phyloP scores from a whole-genome alignment of 257 asterid genomes.

The Solanum virginianum region DNA sequence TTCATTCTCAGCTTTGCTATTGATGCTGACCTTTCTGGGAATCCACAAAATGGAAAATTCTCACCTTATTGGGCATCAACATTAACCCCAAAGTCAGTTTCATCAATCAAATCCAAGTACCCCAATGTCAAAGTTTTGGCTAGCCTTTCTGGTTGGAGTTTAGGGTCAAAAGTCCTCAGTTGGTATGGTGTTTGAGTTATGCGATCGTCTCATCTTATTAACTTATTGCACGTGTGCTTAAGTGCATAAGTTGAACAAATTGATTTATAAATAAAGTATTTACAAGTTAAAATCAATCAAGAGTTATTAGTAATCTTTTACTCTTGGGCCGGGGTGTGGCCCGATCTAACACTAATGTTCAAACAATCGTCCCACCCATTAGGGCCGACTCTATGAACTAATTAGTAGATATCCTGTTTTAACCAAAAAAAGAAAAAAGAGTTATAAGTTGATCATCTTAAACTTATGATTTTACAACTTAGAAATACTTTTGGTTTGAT shows the following conservation, averaged over 20 bases:
- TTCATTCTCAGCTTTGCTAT: slow-evolving; percentile 65
- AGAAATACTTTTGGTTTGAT: neutral
- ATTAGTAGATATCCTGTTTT: no score
- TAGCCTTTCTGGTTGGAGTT: slow-evolving; percentile 79
- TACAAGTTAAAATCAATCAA: neutral
- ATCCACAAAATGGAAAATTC: slow-evolving; percentile 47
- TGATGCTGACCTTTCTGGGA: slow-evolving; percentile 47
- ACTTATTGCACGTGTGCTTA: neutral
- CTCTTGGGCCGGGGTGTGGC: no score
- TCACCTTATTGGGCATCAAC: slow-evolving; percentile 51
- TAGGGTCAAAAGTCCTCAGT: slow-evolving; percentile 22
- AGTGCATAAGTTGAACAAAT: accelerated
- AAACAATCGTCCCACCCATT: no score
- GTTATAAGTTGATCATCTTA: no score
- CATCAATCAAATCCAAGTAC: slow-evolving; percentile 28
- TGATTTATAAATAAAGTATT: neutral
- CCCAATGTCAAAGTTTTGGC: slow-evolving; percentile 61
- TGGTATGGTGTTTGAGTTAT: slow-evolving; percentile 19
- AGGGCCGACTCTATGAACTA: no score
- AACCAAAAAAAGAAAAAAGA: no score
- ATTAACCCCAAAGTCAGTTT: slow-evolving; percentile 35
- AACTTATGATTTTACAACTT: neutral
- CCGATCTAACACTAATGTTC: no score
- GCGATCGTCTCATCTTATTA: neutral
- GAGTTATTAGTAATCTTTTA: no score